phyloP scores from a whole-genome alignment of 2,329 filamentous ascomycete genomes.

The Didymella arachidicola region DNA sequence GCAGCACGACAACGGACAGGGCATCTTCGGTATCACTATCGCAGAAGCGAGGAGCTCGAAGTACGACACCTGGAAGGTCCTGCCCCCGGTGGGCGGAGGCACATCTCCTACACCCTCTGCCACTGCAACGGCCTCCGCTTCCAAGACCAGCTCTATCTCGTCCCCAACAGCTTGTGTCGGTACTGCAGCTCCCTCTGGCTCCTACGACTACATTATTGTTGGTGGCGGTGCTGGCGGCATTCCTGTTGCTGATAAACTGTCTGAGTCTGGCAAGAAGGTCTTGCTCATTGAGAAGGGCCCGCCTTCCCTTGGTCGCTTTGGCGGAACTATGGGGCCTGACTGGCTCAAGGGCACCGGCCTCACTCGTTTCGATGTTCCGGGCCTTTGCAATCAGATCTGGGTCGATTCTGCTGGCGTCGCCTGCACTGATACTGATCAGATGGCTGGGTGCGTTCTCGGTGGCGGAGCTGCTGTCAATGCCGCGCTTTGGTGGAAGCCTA shows the following conservation, averaged over 20 bases:
- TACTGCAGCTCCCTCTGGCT: slow-evolving; percentile 50
- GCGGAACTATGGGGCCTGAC: slow-evolving; percentile 65
- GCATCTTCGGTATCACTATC: slow-evolving; percentile 61
- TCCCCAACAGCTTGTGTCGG: slow-evolving; percentile 48
- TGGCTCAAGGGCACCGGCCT: slow-evolving; percentile 70
- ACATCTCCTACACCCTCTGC: slow-evolving; percentile 35
- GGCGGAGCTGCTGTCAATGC: slow-evolving; percentile 73
- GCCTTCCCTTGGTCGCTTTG: slow-evolving; percentile 69
- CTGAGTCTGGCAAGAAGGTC: slow-evolving; percentile 70
- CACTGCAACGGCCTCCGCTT: slow-evolving; percentile 38
- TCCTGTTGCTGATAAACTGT: slow-evolving; percentile 66
- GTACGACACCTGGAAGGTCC: slow-evolving; percentile 52
- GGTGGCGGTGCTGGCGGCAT: slow-evolving; percentile 70
- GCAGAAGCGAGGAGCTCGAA: slow-evolving; percentile 55
- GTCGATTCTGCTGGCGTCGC: slow-evolving; percentile 68
- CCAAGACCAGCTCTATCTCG: slow-evolving; percentile 23
- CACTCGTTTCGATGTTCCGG: slow-evolving; percentile 75
- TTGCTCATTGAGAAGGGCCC: slow-evolving; percentile 62
- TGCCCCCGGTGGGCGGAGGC: slow-evolving; percentile 39
- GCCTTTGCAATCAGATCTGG: slow-evolving; percentile 76
- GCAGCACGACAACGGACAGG: slow-evolving; percentile 63
- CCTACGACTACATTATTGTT: slow-evolving; percentile 70
- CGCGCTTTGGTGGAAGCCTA: slow-evolving; percentile 72
- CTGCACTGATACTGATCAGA: slow-evolving; percentile 74
- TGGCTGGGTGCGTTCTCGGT: slow-evolving; percentile 75